These are phyloP conservation scores for Aegilops tauschii DNA, from an alignment of 176 grass and related monocot genomes.

Conservation along the genomic window DNA sequence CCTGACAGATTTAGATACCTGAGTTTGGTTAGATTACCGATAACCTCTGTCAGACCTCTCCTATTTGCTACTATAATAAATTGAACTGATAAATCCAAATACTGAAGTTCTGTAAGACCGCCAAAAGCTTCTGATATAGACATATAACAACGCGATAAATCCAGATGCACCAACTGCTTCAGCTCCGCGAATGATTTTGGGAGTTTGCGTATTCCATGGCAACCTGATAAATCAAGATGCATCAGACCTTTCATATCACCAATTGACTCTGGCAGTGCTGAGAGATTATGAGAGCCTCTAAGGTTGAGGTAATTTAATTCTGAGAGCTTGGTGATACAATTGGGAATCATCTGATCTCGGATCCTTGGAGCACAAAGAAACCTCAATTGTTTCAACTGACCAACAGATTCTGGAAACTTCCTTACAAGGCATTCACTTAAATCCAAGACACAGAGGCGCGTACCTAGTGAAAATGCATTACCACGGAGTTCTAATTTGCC, in stretches of 20 bases:
- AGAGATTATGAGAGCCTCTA: not conserved
- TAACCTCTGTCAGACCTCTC: not conserved
- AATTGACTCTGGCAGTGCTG: not conserved
- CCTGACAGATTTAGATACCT: not conserved
- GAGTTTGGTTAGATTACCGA: not conserved
- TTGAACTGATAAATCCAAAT: not conserved
- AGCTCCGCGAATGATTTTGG: not conserved
- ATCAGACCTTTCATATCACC: not conserved
- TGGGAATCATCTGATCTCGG: not conserved
- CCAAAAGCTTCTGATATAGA: not conserved
- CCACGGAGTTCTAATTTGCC: not conserved
- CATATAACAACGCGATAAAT: not conserved
- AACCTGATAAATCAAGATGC: constrained; percentile 1
- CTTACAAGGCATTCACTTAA: not conserved
- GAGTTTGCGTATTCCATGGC: fast-evolving
- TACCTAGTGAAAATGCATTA: not conserved
- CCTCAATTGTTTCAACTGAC: not conserved
- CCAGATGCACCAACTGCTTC: not conserved
- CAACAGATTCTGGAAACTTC: not conserved
- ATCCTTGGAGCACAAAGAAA: not conserved
- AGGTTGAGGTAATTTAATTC: constrained; percentile 1
- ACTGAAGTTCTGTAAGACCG: not conserved
- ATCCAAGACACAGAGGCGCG: not conserved
- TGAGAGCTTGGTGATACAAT: not conserved
- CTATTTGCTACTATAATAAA: not conserved